A percentile compares a stretch with the other conserved stretches of the same genome.
Evolutionary conservation across 208 protist species (phyloP).

Genomic region (Kentomonas sorsogonicus): DNA sequence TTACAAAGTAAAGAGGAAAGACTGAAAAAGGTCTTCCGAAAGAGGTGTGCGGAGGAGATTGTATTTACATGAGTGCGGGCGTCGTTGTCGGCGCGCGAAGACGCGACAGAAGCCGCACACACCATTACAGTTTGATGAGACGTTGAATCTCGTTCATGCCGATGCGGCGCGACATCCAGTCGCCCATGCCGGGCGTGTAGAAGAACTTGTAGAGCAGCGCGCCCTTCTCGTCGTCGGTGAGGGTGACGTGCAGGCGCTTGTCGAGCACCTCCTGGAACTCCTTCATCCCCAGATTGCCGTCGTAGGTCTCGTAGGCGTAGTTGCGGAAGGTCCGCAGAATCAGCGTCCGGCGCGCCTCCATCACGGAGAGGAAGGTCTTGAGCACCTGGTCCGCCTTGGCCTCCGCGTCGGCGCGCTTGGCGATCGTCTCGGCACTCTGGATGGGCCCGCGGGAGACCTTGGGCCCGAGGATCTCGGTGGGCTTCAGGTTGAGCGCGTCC

Average conservation of each 20-base stretch:
- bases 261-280: slow-evolving; percentile 62
- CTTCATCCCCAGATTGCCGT: slow-evolving; percentile 70
- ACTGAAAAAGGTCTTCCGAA: too few species aligned
- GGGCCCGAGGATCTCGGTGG: slow-evolving; percentile 23
- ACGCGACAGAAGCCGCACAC: neutral
- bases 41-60: too few species aligned
- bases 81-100: neutral
- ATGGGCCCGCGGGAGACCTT: too few species aligned
- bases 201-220: slow-evolving; percentile 83
- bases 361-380: slow-evolving; percentile 60
- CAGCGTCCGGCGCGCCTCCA: slow-evolving; percentile 69
- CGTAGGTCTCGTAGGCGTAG: slow-evolving; percentile 49
- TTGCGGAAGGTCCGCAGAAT: slow-evolving; percentile 64
- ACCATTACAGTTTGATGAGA: slow-evolving; percentile 40
- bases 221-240: slow-evolving; percentile 66
- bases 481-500: slow-evolving; percentile 43
- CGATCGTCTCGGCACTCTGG: slow-evolving; percentile 37
- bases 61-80: too few species aligned
- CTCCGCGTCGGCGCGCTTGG: slow-evolving; percentile 21
- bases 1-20: too few species aligned
- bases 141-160: slow-evolving; percentile 58
- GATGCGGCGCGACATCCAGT: slow-evolving; percentile 68
- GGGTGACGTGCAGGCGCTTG: slow-evolving; percentile 48
- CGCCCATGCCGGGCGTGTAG: slow-evolving; percentile 41
- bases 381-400: slow-evolving; percentile 53